These are phyloP conservation scores for Verticillium isaacii DNA, from an alignment of 2,329 filamentous ascomycete genomes.

Conservation along the genomic window DNA sequence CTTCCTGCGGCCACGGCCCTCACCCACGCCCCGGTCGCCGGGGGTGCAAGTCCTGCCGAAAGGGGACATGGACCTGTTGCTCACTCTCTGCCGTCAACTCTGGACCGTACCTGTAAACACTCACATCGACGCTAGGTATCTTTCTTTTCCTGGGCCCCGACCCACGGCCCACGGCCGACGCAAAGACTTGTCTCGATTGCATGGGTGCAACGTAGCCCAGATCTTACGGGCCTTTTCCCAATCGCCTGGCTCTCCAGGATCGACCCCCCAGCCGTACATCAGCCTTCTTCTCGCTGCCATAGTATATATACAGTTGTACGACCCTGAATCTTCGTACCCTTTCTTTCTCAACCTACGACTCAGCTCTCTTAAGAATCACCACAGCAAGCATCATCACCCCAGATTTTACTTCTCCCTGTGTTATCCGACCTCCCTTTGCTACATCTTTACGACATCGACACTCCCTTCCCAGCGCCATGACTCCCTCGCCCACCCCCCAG, in stretches of 20 bases:
- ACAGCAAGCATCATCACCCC: not conserved
- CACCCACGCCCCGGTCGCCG: not conserved
- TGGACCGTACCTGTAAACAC: not conserved
- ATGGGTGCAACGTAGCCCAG: not conserved
- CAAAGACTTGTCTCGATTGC: not conserved
- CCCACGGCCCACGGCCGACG: not conserved
- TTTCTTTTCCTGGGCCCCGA: not conserved
- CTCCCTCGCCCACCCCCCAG: not conserved
- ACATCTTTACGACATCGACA: not conserved
- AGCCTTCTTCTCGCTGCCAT: not conserved
- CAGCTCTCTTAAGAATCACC: not conserved
- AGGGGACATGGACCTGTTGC: not conserved
- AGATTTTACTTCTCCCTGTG: not conserved
- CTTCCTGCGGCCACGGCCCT: not conserved
- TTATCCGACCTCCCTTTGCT: not conserved
- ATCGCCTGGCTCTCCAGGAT: not conserved
- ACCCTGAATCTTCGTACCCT: not conserved
- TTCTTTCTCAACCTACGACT: not conserved
- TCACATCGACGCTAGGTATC: not conserved
- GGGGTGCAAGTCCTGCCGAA: not conserved
- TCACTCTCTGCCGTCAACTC: not conserved
- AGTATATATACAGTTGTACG: not conserved
- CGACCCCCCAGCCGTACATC: not conserved
- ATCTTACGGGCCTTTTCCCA: slow-evolving; percentile 1
- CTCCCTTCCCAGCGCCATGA: not conserved